Conservation (phyloP, 1,139 yeast species). For the Candida freyschussii region DNA sequence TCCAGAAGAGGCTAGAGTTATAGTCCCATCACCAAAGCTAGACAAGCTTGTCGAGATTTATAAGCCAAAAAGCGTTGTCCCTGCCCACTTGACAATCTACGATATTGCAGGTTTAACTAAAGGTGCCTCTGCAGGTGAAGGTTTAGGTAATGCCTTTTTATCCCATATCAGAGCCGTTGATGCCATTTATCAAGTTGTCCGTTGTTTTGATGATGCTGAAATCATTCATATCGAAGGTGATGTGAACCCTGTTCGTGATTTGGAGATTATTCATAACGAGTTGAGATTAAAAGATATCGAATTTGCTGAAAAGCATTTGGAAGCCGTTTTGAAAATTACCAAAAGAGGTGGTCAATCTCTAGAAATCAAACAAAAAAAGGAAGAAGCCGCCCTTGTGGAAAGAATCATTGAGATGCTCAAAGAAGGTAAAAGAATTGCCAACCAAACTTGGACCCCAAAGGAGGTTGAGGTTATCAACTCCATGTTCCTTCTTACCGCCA, state of each 20-base stretch:
- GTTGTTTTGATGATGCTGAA: conserved; percentile 98
- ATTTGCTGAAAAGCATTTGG: conserved; percentile 87
- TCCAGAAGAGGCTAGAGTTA: conserved; percentile 97
- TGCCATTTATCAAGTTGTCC: conserved; percentile 95
- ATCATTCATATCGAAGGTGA: conserved; percentile 98
- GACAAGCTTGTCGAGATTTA: conserved; percentile 68
- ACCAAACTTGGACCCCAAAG: conserved; percentile 82
- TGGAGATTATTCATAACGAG: conserved; percentile 88
- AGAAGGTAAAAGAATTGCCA: conserved; percentile 85
- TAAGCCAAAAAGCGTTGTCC: conserved; percentile 83
- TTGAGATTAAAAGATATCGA: conserved; percentile 95
- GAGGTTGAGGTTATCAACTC: conserved; percentile 87
- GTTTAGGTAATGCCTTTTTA: conserved; percentile 96
- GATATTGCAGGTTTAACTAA: conserved; percentile 98
- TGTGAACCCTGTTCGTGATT: conserved; percentile 92
- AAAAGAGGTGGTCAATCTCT: conserved; percentile 94
- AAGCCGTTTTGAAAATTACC: conserved; percentile 79
- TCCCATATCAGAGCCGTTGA: conserved; percentile 97
- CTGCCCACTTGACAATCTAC: conserved; percentile 89
- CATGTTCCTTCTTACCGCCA: conserved; percentile 88
- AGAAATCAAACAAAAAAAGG: conserved; percentile 92
- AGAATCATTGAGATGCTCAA: conserved; percentile 72
- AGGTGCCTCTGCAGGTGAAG: conserved; percentile 98
- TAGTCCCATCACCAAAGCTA: conserved; percentile 90
- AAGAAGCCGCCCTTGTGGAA: conserved; percentile 79